Evolutionary conservation across 495 filamentous ascomycete genomes (phyloP), one percentile per base, ranked within the genome.

Genomic region (Xylaria grammica): DNA sequence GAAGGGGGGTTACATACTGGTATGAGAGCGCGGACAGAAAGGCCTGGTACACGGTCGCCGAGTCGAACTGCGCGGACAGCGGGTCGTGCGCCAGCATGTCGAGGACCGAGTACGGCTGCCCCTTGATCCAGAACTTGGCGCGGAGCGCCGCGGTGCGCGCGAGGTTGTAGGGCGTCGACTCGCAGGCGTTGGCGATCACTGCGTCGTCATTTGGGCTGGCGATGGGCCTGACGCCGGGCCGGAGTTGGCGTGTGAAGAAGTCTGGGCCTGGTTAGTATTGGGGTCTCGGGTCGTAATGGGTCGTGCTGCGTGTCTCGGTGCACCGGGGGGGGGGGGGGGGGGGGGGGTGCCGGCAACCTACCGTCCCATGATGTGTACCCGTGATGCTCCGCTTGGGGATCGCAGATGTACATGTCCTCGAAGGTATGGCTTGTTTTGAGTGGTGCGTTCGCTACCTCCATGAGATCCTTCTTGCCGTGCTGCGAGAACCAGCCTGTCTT

Each of bases 331-430:
- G n/a, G 11, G 11, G 38, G 27, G 24, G 29, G 24, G 4, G 38
- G 26, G 42, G 44, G 17, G 11, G 24, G n/a, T 19, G n/a, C n/a
- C n/a, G n/a, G n/a, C n/a, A n/a, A 62, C 77, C 53, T 63, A 79
- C 78, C 76, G 63, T 93, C 89, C 90, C 90, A 92, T 1, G 88
- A 91, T 44, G 78, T 82, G 73, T 80, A 94, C 22, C 90, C 90
- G 70, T 84, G 77, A 65, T 89, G 66, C 49, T 75, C 72, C 1
- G 77, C 66, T 0, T 61, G 66, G 0, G 85, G 81, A 27, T 89
- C 79, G 65, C 84, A 86, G 8, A 75, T 24, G 65, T 74, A 87
- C 74, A 84, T 77, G 7, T 84, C 74, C 49, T 86, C 80, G 65
- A 88, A 87, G 19, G 69, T 75, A 55, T 77, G 72, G 13, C 68